Base-by-base conservation (phyloP, 2,329 filamentous ascomycete genomes). In the Dothistroma septosporum region DNA sequence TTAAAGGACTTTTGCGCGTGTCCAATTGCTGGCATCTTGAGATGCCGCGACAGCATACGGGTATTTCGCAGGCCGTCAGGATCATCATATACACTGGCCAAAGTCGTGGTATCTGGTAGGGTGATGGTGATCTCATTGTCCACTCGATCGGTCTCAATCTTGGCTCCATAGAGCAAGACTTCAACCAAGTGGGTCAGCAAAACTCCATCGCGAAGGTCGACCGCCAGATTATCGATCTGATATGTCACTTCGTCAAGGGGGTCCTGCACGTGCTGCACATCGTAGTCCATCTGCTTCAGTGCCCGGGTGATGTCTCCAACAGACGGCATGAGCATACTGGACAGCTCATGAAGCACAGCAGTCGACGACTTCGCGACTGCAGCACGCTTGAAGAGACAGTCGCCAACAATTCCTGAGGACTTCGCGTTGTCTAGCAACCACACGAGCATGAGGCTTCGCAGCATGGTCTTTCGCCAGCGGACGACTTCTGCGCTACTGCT, bases 131-230 rank as follows among this genome's bases (percentile, higher is more conserved):
- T 2, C 24, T 28, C 69, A n/a, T 49, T 56, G 16, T 59, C 53
- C 33, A 22, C n/a, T 4, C 24, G 9, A 3, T 28, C 19, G 4
- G 24, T 33, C 22, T 24, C 28, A 12, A 41, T 31, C 22, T 59
- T 35, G 35, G 58, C 35, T 7, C 24, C 54, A 19, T 58, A 64
- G 62, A 82, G 82, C 3, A 85, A 74, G 2, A 87, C 63, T 64
- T 88, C 86, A 0, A 85, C 82, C 10, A 87, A 76, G 55, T 82
- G 79, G 5, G 83, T 82, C n/a, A 88, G 71, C 49, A 82, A 74
- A 9, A 87, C 78, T 1, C 86, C 85, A 68, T 87, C 83, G 35
- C 85, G 80, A 22, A 88, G 75, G 66, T 87, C 85, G 9, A 85
- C 79, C 0, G 85, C 85, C 24, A 88, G 76, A 65, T 87, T 87